Percentiles rank a stretch among this genome's conserved stretches.
Evolutionary conservation across 2,329 filamentous ascomycete genomes (phyloP).

Genomic region (Fusarium sp.): DNA sequence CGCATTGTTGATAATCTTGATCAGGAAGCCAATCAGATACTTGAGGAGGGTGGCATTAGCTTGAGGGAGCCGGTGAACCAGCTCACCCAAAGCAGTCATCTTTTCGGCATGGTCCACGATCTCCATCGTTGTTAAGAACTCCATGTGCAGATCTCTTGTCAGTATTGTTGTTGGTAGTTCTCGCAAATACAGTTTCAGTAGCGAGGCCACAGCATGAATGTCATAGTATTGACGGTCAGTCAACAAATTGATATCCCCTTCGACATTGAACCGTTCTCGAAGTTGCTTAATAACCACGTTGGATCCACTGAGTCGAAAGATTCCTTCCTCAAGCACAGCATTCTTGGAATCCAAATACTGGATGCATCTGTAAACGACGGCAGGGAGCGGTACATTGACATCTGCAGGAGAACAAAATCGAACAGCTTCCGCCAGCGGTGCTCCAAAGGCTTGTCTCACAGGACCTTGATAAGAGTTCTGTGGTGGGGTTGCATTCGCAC

Average conservation of each 20-base stretch:
- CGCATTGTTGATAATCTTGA: slow-evolving; percentile 90
- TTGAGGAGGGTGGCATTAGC: slow-evolving; percentile 85
- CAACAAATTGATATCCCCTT: slow-evolving; percentile 90
- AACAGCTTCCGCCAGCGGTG: slow-evolving; percentile 86
- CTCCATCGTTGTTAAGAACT: slow-evolving; percentile 88
- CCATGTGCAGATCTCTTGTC: slow-evolving; percentile 87
- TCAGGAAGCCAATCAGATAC: slow-evolving; percentile 87
- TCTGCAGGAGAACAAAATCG: slow-evolving; percentile 79
- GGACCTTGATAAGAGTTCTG: slow-evolving; percentile 62
- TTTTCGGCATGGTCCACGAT: slow-evolving; percentile 80
- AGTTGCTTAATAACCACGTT: slow-evolving; percentile 93
- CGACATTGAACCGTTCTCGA: slow-evolving; percentile 90
- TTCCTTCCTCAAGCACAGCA: slow-evolving; percentile 88
- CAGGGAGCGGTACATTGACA: slow-evolving; percentile 80
- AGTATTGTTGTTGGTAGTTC: slow-evolving; percentile 92
- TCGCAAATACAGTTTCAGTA: slow-evolving; percentile 92
- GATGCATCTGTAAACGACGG: slow-evolving; percentile 94
- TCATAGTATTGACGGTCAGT: slow-evolving; percentile 89
- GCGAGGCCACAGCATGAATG: slow-evolving; percentile 92
- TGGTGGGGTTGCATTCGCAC: slow-evolving; percentile 56
- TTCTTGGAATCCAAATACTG: slow-evolving; percentile 89
- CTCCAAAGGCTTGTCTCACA: slow-evolving; percentile 82
- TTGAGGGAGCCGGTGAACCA: slow-evolving; percentile 82
- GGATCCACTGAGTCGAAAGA: slow-evolving; percentile 96
- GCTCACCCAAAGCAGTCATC: slow-evolving; percentile 76